These are phyloP conservation scores for Coniophora puteana DNA, from an alignment of 1,284 basidiomycete species.

Conservation along the genomic window DNA sequence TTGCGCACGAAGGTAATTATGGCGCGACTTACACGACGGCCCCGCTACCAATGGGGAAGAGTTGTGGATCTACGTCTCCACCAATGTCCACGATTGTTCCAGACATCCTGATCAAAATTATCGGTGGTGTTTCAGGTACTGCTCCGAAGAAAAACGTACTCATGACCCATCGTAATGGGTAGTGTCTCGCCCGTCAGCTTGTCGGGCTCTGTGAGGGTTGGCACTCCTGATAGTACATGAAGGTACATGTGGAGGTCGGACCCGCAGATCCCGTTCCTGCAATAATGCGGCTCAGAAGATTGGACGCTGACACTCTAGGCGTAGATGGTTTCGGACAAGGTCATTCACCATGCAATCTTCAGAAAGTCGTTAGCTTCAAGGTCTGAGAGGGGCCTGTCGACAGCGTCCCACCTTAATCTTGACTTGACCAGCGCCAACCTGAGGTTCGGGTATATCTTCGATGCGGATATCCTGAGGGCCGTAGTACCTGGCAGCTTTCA, in stretches of 20 bases:
- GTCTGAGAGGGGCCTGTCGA: not conserved
- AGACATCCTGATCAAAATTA: conserved; percentile 30
- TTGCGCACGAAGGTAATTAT: too few species aligned
- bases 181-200: conserved; percentile 24
- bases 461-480: conserved; percentile 29
- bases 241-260: conserved; percentile 28
- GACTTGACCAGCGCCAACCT: conserved; percentile 16
- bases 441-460: conserved; percentile 26
- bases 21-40: conserved; percentile 27
- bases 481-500: conserved; percentile 29
- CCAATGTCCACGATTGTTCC: conserved; percentile 28
- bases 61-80: conserved; percentile 17
- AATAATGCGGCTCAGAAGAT: not conserved
- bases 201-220: conserved; percentile 19
- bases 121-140: too few species aligned
- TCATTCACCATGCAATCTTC: not conserved
- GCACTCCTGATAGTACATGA: conserved; percentile 12
- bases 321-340: not conserved
- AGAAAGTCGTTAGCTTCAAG: not conserved
- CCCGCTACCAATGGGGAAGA: conserved; percentile 22
- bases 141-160: conserved; percentile 21
- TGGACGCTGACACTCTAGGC: too few species aligned
- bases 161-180: conserved; percentile 29
- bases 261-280: conserved; percentile 13
- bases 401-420: conserved; percentile 31